Evolutionary conservation across 768 basidiomycete genomes (phyloP).

Genomic region (Pleurotus eryngii): DNA sequence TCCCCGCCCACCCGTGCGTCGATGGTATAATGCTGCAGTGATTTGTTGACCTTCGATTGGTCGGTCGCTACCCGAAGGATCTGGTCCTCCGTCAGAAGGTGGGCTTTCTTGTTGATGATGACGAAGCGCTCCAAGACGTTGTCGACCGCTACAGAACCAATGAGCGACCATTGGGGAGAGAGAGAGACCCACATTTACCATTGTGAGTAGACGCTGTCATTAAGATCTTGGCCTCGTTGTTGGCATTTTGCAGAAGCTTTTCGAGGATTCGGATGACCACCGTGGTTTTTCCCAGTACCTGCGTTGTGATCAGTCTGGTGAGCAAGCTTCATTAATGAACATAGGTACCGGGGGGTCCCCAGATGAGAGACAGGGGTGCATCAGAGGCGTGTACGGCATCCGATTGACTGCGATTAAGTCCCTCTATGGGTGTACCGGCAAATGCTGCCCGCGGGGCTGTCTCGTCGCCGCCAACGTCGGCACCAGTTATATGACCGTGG

Average conservation of each 20-base stretch:
- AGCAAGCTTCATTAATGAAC: too few relatives aligned
- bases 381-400: constrained; percentile 44
- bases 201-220: constrained; percentile 76
- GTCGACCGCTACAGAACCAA: constrained; percentile 50
- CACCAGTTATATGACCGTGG: constrained; percentile 43
- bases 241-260: constrained; percentile 30
- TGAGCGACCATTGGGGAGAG: neutral
- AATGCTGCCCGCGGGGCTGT: neutral
- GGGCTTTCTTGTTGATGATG: constrained; percentile 36
- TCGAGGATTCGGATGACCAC: constrained; percentile 62
- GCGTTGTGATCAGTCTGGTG: neutral
- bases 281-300: constrained; percentile 72
- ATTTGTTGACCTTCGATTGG: constrained; percentile 55
- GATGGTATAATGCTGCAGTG: constrained; percentile 55
- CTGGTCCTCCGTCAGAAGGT: constrained; percentile 48
- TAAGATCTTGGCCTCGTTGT: constrained; percentile 42
- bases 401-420: constrained; percentile 55
- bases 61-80: constrained; percentile 72
- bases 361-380: constrained; percentile 52
- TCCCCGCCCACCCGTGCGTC: constrained; percentile 66
- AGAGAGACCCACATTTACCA: constrained; percentile 28
- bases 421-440: constrained; percentile 4
- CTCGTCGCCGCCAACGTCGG: constrained; percentile 1
- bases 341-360: constrained; percentile 61
- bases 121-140: constrained; percentile 67